Base-by-base conservation (phyloP, 306 rosid species). In the Begonia peltatifolia region DNA sequence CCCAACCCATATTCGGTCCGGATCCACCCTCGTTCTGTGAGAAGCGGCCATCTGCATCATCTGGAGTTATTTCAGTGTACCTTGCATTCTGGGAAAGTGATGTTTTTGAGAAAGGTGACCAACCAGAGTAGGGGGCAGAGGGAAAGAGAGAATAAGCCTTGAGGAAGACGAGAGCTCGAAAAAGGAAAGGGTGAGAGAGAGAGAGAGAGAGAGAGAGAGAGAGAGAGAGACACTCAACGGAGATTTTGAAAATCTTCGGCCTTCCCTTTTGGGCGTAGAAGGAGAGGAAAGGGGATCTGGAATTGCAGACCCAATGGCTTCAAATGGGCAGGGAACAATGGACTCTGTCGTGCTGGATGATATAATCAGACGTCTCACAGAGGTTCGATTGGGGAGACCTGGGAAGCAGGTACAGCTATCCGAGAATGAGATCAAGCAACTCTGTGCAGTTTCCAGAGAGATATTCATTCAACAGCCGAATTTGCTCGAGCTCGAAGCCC, bases 401-500 rank as follows among this genome's bases (percentile, higher is more conserved):
- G 85, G 87, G 0, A 82, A 86, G 70, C 93, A 79, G 72, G 95
- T 79, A 42, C 95, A 82, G 64, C 83, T 86, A 17, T 79, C 88
- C 5, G 93, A 82, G 68, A 44, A 81, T 0, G 93, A 86, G 81
- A 86, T 86, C 93, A 86, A 78, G 73, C 93, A 86, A 35, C 87
- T 86, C 5, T 86, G 93, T 25, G 50, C 57, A 30, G 78, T 83
- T 64, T 86, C 95, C 36, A 69, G 77, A 63, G 88, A 82, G 5
- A 82, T 86, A 67, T 86, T 86, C 55, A 62, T 77, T 53, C 77
- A 62, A 38, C 95, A 86, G 63, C 80, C 93, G 42, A 82, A 77
- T 77, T 76, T 86, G 70, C 93, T 86, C 25, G 95, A 86, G 80
- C 95, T 86, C 13, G 87, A 79, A 65, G 93, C 93, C 61, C 93